Base-by-base conservation (phyloP, 208 protist species). In the Porcisia hertigi region DNA sequence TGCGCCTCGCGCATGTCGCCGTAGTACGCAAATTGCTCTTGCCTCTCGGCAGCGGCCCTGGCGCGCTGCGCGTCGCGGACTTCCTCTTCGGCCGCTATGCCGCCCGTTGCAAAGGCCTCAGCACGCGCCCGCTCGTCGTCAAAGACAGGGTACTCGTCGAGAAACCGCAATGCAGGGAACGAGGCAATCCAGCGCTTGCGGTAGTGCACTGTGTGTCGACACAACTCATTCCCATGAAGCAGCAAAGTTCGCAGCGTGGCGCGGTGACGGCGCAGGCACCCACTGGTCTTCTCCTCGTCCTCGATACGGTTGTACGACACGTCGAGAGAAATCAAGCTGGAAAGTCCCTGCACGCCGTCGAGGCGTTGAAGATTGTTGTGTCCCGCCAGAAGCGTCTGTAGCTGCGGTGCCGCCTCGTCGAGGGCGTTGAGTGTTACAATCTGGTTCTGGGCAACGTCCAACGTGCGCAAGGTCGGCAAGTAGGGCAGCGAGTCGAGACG, bases 401-500 rank as follows among this genome's bases (percentile, higher is more conserved):
- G 75, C 30, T 66, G 54, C 43, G 88, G 83, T 14, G 79, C 76
- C 0, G 90, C 73, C 45, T 76, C 77, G 8, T 67, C 53, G 25
- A 98, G 52, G 3, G 81, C 82, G 25, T 84, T 64, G 47, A 92
- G 72, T 12, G 72, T 65, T 1, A 20, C 39, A 23, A 99, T 49
- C 23, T 53, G 54, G 76, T 99, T 99, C 30, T 91, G 64, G 47
- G 97, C 88, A 8, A 98, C 81, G 76, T 98, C 98, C 20, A 99
- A 79, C 8, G 88, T 81, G 30, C 72, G 72, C 52, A 98, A 81
- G 36, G 84, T 55, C 18, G 88, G 82, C 36, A 97, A 79, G 12
- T 34, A 4, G 6, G 96, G 93, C 4, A 98, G 81, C 53, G 89
- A 76, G 52, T 93, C 92, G 3, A 84, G 71, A 43, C 78, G 77